Evolutionary conservation across 139 green algal genomes (phyloP).

Genomic region (Helicosporidium sp.): DNA sequence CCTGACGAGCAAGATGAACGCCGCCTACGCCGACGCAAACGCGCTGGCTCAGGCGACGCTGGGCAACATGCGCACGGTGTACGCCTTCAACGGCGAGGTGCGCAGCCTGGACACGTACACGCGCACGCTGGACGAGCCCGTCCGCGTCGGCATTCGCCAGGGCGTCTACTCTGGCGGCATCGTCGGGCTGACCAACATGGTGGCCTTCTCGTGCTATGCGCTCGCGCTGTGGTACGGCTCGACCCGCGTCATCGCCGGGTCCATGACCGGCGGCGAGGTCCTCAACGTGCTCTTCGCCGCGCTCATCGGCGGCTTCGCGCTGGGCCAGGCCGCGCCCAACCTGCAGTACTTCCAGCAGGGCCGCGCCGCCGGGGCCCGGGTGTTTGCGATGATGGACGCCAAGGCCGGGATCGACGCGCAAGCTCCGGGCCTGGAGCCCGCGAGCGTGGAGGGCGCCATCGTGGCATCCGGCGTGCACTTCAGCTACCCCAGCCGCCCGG

Average conservation of each 20-base stretch:
- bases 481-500: conserved; percentile 50
- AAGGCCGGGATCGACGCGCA: conserved; percentile 24
- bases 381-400: conserved; percentile 51
- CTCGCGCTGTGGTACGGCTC: conserved; percentile 58
- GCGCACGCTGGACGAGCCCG: conserved; percentile 21
- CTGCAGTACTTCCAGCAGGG: conserved; percentile 22
- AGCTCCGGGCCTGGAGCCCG: neutral
- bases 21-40: conserved; percentile 29
- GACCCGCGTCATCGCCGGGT: conserved; percentile 21
- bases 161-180: conserved; percentile 20
- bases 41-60: conserved; percentile 41
- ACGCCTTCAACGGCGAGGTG: conserved; percentile 40
- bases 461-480: conserved; percentile 46
- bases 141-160: conserved; percentile 14
- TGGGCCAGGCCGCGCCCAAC: conserved; percentile 31
- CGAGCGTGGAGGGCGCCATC: conserved; percentile 36
- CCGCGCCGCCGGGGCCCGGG: conserved; percentile 21
- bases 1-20: conserved; percentile 8
- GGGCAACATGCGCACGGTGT: conserved; percentile 51
- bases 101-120: conserved; percentile 27
- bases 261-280: conserved; percentile 34
- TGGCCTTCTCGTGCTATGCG: conserved; percentile 29
- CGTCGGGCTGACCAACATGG: conserved; percentile 17
- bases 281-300: conserved; percentile 52
- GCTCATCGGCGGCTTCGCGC: conserved; percentile 47